phyloP scores from a whole-genome alignment of 2,329 filamentous ascomycete species.

The Colletotrichum tanaceti region DNA sequence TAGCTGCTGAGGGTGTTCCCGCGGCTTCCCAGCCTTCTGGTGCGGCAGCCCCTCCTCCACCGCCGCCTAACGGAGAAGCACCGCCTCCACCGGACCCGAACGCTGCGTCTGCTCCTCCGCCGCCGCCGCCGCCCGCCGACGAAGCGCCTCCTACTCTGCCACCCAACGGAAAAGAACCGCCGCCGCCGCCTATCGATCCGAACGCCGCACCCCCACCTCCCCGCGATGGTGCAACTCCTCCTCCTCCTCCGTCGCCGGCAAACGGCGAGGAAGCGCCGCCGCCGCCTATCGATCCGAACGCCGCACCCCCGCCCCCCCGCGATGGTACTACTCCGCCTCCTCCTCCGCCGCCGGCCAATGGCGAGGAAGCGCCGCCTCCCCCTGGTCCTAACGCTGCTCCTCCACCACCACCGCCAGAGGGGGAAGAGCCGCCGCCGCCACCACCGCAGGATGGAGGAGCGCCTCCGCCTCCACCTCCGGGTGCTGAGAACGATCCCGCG shows the following conservation, averaged over 20 bases:
- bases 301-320: constrained; percentile 6
- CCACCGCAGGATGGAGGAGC: constrained; percentile 3
- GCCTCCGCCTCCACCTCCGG: constrained; percentile 10
- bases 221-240: not conserved
- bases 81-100: constrained; percentile 7
- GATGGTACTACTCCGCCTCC: constrained; percentile 18
- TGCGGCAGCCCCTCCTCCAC: constrained; percentile 1
- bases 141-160: too few relatives aligned
- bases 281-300: not conserved
- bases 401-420: constrained; percentile 6
- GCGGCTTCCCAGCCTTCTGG: not conserved
- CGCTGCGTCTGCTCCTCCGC: too few relatives aligned
- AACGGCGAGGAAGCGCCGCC: not conserved
- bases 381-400: constrained; percentile 16
- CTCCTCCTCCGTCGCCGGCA: constrained; percentile 19
- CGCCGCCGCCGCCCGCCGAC: too few relatives aligned
- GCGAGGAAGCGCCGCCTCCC: not conserved
- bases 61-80: not conserved
- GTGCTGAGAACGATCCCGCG: not conserved
- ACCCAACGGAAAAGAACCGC: constrained; percentile 3
- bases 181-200: not conserved
- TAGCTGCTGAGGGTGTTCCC: constrained; percentile 28
- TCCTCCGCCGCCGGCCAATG: constrained; percentile 18
- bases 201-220: constrained; percentile 15
- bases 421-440: constrained; percentile 5